Evolutionary conservation across 73 alveolate genomes (phyloP).

Genomic region (Paramecium octaurelia): DNA sequence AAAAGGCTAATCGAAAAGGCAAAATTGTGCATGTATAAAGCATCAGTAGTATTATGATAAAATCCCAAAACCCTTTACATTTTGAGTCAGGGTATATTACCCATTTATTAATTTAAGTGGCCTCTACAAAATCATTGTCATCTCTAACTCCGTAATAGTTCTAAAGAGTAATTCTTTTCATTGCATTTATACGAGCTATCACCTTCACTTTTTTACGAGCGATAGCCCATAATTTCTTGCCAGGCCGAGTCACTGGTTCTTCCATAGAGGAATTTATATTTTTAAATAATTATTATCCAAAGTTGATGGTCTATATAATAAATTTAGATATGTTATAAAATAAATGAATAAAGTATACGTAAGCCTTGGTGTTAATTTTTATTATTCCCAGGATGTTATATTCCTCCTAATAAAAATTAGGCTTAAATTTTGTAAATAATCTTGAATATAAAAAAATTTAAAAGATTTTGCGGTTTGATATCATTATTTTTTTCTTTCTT

Average conservation of each 20-base stretch:
- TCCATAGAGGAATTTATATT: neutral
- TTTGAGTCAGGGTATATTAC: conserved; percentile 52
- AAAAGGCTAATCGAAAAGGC: conserved; percentile 62
- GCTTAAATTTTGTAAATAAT: too few relatives aligned
- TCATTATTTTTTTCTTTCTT: too few relatives aligned
- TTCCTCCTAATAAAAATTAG: too few relatives aligned
- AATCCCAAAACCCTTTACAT: conserved; percentile 51
- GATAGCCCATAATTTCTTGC: conserved; percentile 41
- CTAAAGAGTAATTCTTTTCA: conserved; percentile 50
- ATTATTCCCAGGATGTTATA: too few relatives aligned
- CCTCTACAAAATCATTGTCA: conserved; percentile 57
- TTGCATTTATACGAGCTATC: conserved; percentile 42
- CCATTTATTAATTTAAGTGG: conserved; percentile 36
- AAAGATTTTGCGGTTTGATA: too few relatives aligned
- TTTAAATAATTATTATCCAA: too few relatives aligned
- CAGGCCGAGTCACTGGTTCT: neutral
- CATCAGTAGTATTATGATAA: conserved; percentile 56
- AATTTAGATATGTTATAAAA: too few relatives aligned
- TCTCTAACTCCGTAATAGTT: conserved; percentile 58
- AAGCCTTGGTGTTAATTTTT: too few relatives aligned
- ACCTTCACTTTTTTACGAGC: conserved; percentile 61
- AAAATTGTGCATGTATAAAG: conserved; percentile 62
- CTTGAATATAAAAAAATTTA: too few relatives aligned
- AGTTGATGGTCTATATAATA: too few relatives aligned
- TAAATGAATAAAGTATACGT: too few relatives aligned